Conservation (phyloP, 202 grass and related monocot genomes). For the Sporobolus alterniflorus region DNA sequence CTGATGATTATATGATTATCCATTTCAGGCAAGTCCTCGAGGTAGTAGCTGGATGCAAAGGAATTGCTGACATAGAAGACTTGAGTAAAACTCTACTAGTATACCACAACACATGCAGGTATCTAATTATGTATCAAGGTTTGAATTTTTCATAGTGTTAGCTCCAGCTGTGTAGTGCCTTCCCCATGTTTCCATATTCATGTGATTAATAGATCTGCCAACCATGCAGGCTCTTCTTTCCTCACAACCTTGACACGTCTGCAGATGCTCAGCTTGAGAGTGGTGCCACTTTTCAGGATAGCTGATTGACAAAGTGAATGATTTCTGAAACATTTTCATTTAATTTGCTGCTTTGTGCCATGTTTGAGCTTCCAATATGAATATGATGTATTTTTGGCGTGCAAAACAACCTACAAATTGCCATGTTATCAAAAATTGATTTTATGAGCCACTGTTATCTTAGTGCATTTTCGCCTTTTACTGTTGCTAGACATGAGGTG, state of each 20-base stretch:
- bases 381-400: background rate
- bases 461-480: background rate
- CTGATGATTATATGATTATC: constrained; percentile 14
- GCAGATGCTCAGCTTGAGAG: constrained; percentile 78
- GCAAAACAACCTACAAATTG: background rate
- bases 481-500: background rate
- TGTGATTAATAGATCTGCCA: constrained; percentile 20
- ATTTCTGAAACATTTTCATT: constrained; percentile 4
- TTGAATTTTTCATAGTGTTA: background rate
- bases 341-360: background rate
- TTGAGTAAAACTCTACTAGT: constrained; percentile 88
- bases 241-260: constrained; percentile 80
- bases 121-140: constrained; percentile 1
- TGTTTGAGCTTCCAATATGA: background rate
- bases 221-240: constrained; percentile 84
- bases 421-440: background rate
- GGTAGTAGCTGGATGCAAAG: constrained; percentile 87
- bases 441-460: background rate
- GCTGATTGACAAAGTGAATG: constrained; percentile 26
- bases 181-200: background rate
- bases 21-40: constrained; percentile 87
- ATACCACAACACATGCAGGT: constrained; percentile 96
- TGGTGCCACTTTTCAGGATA: constrained; percentile 44
- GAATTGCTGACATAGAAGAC: constrained; percentile 71
- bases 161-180: background rate